phyloP scores from a whole-genome alignment of 495 filamentous ascomycete species.

The Penicillium argentinense region DNA sequence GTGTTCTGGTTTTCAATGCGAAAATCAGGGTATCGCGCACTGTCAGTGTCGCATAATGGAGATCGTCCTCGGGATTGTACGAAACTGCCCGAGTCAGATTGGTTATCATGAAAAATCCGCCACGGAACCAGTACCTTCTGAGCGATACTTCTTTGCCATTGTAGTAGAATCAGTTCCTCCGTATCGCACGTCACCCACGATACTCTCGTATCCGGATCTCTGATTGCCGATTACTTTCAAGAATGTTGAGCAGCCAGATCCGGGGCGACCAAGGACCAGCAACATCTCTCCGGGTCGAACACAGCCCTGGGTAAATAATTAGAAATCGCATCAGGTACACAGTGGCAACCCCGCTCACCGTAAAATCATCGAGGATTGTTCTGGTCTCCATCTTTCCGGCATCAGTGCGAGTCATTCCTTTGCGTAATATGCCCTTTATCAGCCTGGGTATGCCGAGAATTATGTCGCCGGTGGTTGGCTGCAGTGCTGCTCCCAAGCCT shows the following conservation, averaged over 20 bases:
- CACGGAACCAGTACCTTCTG: too few species aligned
- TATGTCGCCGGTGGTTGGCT: slow-evolving; percentile 63
- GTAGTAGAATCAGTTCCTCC: slow-evolving; percentile 58
- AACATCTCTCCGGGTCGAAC: slow-evolving; percentile 51
- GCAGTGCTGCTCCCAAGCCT: slow-evolving; percentile 65
- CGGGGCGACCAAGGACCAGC: slow-evolving; percentile 70
- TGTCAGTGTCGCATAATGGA: slow-evolving; percentile 72
- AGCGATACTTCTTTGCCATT: slow-evolving; percentile 66
- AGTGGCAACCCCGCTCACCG: too few species aligned
- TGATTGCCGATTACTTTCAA: slow-evolving; percentile 70
- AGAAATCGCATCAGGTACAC: too few species aligned
- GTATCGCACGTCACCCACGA: slow-evolving; percentile 64
- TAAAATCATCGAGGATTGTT: slow-evolving; percentile 65
- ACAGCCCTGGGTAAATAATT: slow-evolving; percentile 32
- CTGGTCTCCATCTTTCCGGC: slow-evolving; percentile 52
- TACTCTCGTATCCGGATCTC: slow-evolving; percentile 59
- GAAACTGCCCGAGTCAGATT: slow-evolving; percentile 36
- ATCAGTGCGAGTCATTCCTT: slow-evolving; percentile 40
- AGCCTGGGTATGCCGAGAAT: slow-evolving; percentile 57
- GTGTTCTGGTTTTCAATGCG: slow-evolving; percentile 68
- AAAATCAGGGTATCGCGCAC: slow-evolving; percentile 71
- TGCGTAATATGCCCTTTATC: slow-evolving; percentile 47
- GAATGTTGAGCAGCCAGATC: slow-evolving; percentile 71
- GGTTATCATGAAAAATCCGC: background rate
- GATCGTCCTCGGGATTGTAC: slow-evolving; percentile 72